A percentile compares a stretch with the other conserved stretches of the same genome.
Conservation (phyloP, 1,284 basidiomycete species). For the Heimioporus punctisporus region DNA sequence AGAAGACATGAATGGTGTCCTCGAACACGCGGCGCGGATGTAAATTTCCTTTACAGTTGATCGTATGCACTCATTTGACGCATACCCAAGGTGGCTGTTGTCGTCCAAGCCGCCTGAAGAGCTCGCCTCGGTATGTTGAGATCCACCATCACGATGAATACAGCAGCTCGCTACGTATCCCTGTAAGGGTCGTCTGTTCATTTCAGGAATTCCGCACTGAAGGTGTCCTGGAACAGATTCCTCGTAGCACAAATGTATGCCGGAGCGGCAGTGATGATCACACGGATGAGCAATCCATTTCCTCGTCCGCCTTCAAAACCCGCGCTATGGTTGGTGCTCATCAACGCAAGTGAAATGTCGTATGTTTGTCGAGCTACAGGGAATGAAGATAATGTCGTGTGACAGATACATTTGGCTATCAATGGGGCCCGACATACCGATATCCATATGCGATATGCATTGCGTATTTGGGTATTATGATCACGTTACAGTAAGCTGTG, state of each 20-base stretch:
- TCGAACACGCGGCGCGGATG: conserved; percentile 80
- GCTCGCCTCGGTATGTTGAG: conserved; percentile 77
- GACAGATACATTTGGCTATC: conserved; percentile 23
- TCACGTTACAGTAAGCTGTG: no score
- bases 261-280: conserved; percentile 62
- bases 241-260: conserved; percentile 75
- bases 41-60: conserved; percentile 25
- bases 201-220: no score
- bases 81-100: conserved; percentile 67
- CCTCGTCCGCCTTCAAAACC: conserved; percentile 70
- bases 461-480: conserved; percentile 13
- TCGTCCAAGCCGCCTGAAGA: no score
- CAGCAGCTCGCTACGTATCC: conserved; percentile 68
- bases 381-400: neutral
- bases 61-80: conserved; percentile 7
- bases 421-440: conserved; percentile 31
- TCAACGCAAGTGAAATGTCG: conserved; percentile 71
- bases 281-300: conserved; percentile 72
- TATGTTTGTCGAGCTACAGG: conserved; percentile 36
- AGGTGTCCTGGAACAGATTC: conserved; percentile 45
- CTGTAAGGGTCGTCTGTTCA: conserved; percentile 60
- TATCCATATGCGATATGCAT: conserved; percentile 31
- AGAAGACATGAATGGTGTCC: conserved; percentile 65
- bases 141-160: conserved; percentile 71
- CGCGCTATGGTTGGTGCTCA: conserved; percentile 68